Conservation (phyloP, 73 alveolate species). For the Paramecium biaurelia region DNA sequence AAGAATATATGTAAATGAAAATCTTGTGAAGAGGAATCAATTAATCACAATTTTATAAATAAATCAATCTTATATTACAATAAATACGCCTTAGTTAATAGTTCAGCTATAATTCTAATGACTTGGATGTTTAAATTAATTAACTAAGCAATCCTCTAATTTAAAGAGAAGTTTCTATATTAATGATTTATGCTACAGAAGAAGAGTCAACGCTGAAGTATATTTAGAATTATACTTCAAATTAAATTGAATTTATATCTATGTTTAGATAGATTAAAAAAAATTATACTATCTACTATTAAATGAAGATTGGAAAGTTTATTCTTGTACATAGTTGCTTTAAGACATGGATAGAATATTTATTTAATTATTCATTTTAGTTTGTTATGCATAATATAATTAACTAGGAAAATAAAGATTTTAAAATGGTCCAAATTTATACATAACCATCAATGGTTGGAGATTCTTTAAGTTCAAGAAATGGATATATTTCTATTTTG, state of each 20-base stretch:
- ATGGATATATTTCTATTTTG: neutral
- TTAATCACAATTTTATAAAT: too few relatives aligned
- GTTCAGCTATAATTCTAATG: neutral
- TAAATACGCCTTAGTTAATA: neutral
- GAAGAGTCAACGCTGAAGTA: neutral
- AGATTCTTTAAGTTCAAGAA: neutral
- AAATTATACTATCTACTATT: neutral
- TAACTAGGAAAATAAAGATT: neutral
- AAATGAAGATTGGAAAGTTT: neutral
- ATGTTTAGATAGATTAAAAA: neutral
- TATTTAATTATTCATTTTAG: too few relatives aligned
- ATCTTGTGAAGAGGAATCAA: neutral
- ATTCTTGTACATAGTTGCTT: neutral
- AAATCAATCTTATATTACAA: too few relatives aligned
- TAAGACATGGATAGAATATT: too few relatives aligned
- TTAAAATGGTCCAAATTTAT: neutral
- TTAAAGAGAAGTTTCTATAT: neutral
- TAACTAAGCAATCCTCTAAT: neutral
- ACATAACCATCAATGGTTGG: neutral
- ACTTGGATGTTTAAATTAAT: neutral
- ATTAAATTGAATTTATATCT: neutral
- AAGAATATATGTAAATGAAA: neutral
- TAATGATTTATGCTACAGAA: neutral
- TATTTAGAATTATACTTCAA: neutral
- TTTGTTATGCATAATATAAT: too few relatives aligned